phyloP scores from a whole-genome alignment of 2,329 filamentous ascomycete species.

The Ceratocystis papillata region DNA sequence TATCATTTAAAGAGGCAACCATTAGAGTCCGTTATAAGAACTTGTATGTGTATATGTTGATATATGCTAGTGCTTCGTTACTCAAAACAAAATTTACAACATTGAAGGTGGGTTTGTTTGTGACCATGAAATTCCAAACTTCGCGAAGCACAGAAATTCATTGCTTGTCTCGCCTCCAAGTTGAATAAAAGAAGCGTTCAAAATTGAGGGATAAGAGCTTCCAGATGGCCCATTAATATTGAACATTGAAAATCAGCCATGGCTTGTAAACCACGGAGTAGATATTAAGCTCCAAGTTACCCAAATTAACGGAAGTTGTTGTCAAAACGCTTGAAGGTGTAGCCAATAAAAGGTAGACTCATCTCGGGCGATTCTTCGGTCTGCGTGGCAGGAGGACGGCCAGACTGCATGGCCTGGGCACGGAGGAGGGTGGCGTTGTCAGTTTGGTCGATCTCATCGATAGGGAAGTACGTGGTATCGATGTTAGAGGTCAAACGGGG shows the following conservation, averaged over 20 bases:
- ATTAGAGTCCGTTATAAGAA: slow-evolving; percentile 1
- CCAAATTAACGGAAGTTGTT: slow-evolving; percentile 50
- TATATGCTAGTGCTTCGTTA: slow-evolving; percentile 1
- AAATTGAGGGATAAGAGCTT: slow-evolving; percentile 24
- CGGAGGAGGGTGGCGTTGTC: slow-evolving; percentile 82
- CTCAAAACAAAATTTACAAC: background rate
- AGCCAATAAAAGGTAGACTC: slow-evolving; percentile 83
- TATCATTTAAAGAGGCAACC: background rate
- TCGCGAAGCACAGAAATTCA: slow-evolving; percentile 5
- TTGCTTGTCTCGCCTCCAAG: background rate
- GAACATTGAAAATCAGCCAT: slow-evolving; percentile 12
- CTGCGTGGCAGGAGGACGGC: slow-evolving; percentile 34
- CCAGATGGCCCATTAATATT: background rate
- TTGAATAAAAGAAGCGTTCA: slow-evolving; percentile 25
- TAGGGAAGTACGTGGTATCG: slow-evolving; percentile 97
- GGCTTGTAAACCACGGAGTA: background rate
- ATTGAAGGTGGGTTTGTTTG: background rate
- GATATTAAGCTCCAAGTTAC: slow-evolving; percentile 19
- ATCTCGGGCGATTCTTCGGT: slow-evolving; percentile 70
- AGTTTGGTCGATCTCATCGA: slow-evolving; percentile 94
- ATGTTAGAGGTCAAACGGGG: slow-evolving; percentile 85
- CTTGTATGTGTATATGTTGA: background rate
- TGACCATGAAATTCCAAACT: background rate
- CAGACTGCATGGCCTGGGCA: slow-evolving; percentile 65
- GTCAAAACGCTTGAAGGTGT: slow-evolving; percentile 91